phyloP scores from a whole-genome alignment of 192 early-diverging fungal species.

The Rhizoclosmatium sp. region DNA sequence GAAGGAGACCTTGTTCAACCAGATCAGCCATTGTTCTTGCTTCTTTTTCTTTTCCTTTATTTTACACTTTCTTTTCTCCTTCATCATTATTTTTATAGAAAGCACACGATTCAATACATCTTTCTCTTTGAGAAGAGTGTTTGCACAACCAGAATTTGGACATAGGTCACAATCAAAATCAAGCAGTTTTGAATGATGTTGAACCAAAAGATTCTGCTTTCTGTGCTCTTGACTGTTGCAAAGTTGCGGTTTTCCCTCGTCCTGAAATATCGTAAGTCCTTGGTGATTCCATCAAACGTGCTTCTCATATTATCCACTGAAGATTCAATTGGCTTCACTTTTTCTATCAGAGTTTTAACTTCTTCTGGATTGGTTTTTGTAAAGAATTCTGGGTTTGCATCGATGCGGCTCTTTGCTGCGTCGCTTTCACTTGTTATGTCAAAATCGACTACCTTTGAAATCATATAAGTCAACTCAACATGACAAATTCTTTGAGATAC shows the following conservation, averaged over 20 bases:
- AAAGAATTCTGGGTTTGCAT: neutral
- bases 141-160: conserved; percentile 95
- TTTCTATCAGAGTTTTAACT: conserved; percentile 43
- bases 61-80: neutral
- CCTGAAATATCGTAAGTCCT: conserved; percentile 87
- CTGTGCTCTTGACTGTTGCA: conserved; percentile 84
- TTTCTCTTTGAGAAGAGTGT: conserved; percentile 72
- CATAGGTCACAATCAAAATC: conserved; percentile 80
- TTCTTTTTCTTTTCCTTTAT: conserved; percentile 1
- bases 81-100: neutral
- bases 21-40: neutral
- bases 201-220: conserved; percentile 89
- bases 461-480: neutral
- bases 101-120: neutral
- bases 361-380: neutral
- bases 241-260: conserved; percentile 90
- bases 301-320: conserved; percentile 60
- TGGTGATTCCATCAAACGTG: conserved; percentile 71
- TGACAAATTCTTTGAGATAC: neutral
- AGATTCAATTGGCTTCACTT: conserved; percentile 62
- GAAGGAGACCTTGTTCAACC: conserved; percentile 26
- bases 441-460: conserved; percentile 73
- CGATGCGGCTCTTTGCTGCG: conserved; percentile 20
- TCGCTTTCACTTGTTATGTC: conserved; percentile 94
- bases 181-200: conserved; percentile 75